phyloP scores from a whole-genome alignment of 345 rosid genomes.

The Eutrema yunnanense region DNA sequence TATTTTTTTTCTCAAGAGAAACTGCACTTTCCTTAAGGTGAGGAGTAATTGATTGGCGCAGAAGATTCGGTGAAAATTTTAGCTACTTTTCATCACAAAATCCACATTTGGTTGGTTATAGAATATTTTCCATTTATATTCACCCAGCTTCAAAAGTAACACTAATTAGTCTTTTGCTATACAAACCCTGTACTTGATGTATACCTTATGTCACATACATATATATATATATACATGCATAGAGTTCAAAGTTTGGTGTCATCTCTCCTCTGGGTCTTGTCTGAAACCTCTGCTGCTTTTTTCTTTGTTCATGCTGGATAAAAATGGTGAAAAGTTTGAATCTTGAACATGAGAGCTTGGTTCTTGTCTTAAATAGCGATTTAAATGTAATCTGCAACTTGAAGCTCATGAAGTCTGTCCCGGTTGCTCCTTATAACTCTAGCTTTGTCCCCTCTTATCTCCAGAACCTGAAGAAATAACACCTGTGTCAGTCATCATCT shows the following conservation, averaged over 20 bases:
- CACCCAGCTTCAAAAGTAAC: background rate
- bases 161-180: constrained; percentile 5
- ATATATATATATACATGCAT: background rate
- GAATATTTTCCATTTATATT: background rate
- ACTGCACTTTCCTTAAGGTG: too few species aligned
- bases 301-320: background rate
- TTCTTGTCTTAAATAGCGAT: background rate
- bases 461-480: constrained; percentile 58
- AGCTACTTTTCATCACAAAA: background rate
- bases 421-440: constrained; percentile 60
- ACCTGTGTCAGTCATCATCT: background rate
- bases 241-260: background rate
- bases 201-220: background rate
- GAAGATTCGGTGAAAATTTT: background rate
- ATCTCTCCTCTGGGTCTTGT: background rate
- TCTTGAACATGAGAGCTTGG: background rate
- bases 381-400: constrained; percentile 47
- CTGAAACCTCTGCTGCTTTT: background rate
- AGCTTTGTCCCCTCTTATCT: constrained; percentile 57
- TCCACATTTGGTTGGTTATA: background rate
- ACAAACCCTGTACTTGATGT: background rate
- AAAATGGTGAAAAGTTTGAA: background rate
- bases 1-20: background rate
- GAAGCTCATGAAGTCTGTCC: constrained; percentile 43
- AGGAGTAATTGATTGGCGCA: background rate